A percentile compares a stretch with the other conserved stretches of the same genome.
phyloP scores from a whole-genome alignment of 345 rosid species.

The Populus nigra region DNA sequence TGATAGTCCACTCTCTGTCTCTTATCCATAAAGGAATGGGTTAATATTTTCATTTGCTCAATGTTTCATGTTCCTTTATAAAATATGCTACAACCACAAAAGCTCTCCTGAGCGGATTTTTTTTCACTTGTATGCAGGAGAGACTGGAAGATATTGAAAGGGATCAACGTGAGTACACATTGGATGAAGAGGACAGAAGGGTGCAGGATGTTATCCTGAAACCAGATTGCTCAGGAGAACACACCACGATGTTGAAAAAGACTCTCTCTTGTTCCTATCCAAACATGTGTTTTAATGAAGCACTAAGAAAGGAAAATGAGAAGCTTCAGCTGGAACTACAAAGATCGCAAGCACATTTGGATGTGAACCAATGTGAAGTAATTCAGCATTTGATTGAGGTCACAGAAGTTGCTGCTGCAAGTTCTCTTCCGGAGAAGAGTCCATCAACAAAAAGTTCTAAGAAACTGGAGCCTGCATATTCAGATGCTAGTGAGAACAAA shows the following conservation, averaged over 20 bases:
- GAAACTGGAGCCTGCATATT: slow-evolving; percentile 43
- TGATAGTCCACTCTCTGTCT: not conserved
- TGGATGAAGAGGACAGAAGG: slow-evolving; percentile 88
- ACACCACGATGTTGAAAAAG: slow-evolving; percentile 68
- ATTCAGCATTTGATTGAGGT: slow-evolving; percentile 86
- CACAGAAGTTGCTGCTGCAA: slow-evolving; percentile 59
- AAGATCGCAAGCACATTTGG: slow-evolving; percentile 74
- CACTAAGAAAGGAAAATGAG: slow-evolving; percentile 66
- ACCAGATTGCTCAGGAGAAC: slow-evolving; percentile 65
- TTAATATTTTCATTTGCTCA: not conserved
- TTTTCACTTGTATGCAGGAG: slow-evolving; percentile 48
- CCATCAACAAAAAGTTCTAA: slow-evolving; percentile 48
- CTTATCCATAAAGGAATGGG: not conserved
- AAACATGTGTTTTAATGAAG: slow-evolving; percentile 76
- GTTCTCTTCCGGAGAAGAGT: slow-evolving; percentile 40
- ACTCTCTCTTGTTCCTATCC: slow-evolving; percentile 88
- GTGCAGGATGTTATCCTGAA: slow-evolving; percentile 78
- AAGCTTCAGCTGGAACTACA: slow-evolving; percentile 83
- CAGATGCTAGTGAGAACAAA: slow-evolving; percentile 44
- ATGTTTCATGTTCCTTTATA: not conserved
- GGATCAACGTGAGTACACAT: slow-evolving; percentile 85
- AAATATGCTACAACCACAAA: not conserved
- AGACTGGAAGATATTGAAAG: slow-evolving; percentile 79
- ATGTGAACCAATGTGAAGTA: slow-evolving; percentile 81
- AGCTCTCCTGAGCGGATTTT: slow-evolving; percentile 6